phyloP scores from a whole-genome alignment of 2,329 filamentous ascomycete species.

The Aspergillus pseudoviridinutans region DNA sequence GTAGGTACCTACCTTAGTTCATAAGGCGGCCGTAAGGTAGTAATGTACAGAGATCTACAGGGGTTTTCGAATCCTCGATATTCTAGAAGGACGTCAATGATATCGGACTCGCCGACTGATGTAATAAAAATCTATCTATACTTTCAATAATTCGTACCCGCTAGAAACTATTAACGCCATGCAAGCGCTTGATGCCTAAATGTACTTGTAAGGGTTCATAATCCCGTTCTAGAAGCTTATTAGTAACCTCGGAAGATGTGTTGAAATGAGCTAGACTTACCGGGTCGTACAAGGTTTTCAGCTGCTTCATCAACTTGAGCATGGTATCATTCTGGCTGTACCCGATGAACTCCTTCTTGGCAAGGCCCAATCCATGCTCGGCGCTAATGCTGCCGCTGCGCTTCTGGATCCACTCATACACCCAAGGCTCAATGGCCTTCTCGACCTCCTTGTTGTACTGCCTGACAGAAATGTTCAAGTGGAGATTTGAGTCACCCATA shows the following conservation, averaged over 20 bases:
- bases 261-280: slow-evolving; percentile 52
- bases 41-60: neutral
- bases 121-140: neutral
- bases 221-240: slow-evolving; percentile 71
- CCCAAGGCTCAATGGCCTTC: slow-evolving; percentile 82
- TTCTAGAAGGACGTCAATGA: neutral
- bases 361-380: slow-evolving; percentile 88
- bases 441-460: slow-evolving; percentile 85
- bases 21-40: too few species aligned
- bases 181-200: slow-evolving; percentile 39
- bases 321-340: slow-evolving; percentile 88
- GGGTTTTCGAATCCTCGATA: neutral
- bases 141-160: neutral
- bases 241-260: slow-evolving; percentile 8
- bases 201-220: slow-evolving; percentile 99
- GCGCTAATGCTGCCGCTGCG: slow-evolving; percentile 91
- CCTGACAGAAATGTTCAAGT: slow-evolving; percentile 82
- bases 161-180: neutral
- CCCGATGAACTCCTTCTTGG: slow-evolving; percentile 92
- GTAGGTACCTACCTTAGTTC: too few species aligned
- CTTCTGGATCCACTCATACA: slow-evolving; percentile 94
- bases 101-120: too few species aligned
- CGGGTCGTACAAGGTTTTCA: slow-evolving; percentile 92
- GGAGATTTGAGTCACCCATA: slow-evolving; percentile 95
- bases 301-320: slow-evolving; percentile 87